phyloP scores from a whole-genome alignment of 371 early-diverging fungal species.

The Mucor irregularis region DNA sequence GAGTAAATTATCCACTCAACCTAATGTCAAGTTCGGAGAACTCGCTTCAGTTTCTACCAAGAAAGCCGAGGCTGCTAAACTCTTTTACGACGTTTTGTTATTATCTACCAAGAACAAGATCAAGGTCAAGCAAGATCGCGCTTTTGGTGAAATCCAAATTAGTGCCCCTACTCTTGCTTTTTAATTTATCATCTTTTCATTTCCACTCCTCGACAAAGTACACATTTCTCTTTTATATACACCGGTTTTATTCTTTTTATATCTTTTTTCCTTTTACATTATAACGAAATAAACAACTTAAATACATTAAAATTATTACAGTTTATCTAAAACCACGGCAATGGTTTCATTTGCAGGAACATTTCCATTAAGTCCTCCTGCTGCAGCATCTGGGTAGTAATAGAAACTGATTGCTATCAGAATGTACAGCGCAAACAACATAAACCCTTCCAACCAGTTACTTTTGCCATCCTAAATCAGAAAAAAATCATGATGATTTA shows the following conservation, averaged over 20 bases:
- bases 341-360: too few relatives aligned
- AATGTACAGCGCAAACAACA: constrained; percentile 72
- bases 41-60: constrained; percentile 37
- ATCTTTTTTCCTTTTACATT: not conserved
- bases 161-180: constrained; percentile 24
- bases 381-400: constrained; percentile 55
- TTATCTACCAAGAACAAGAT: constrained; percentile 86
- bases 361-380: constrained; percentile 6
- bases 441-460: constrained; percentile 83
- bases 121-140: constrained; percentile 74
- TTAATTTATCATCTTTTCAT: not conserved
- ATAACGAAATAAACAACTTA: too few relatives aligned
- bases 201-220: not conserved
- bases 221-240: not conserved
- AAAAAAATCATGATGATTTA: not conserved
- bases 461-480: constrained; percentile 64
- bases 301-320: not conserved
- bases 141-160: constrained; percentile 86
- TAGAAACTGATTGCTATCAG: constrained; percentile 82
- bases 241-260: not conserved
- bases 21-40: constrained; percentile 26
- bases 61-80: constrained; percentile 71
- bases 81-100: constrained; percentile 92
- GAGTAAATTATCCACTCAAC: constrained; percentile 9
- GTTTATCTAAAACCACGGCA: too few relatives aligned